These are phyloP conservation scores for Amauroascus verrucosus DNA, from an alignment of 2,329 filamentous ascomycete species.

Conservation along the genomic window DNA sequence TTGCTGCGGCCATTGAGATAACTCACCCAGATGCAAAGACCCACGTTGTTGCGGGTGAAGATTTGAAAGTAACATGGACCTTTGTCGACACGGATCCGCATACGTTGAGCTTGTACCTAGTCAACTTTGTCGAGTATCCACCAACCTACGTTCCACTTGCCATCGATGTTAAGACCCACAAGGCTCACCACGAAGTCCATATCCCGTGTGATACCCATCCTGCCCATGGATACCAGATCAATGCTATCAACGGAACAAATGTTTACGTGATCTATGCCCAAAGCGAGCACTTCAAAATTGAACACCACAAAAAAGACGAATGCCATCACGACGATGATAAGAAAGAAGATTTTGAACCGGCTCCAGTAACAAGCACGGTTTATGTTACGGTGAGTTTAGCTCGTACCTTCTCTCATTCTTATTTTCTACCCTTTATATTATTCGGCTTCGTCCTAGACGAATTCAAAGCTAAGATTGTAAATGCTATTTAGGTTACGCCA, in stretches of 20 bases:
- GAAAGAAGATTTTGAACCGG: not conserved
- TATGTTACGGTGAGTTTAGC: conserved; percentile 3
- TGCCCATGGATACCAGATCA: conserved; percentile 37
- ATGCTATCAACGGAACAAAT: conserved; percentile 40
- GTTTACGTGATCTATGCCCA: conserved; percentile 38
- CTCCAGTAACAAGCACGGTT: conserved; percentile 1
- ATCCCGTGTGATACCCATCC: conserved; percentile 32
- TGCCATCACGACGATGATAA: conserved; percentile 5
- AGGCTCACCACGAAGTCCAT: conserved; percentile 26
- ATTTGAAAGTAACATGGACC: conserved; percentile 29
- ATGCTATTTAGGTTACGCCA: not conserved
- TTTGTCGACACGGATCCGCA: conserved; percentile 35
- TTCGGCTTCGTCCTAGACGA: too few relatives aligned
- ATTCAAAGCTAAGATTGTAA: not conserved
- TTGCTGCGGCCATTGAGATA: conserved; percentile 21
- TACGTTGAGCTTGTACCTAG: conserved; percentile 34
- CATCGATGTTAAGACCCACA: conserved; percentile 27
- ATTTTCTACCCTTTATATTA: not conserved
- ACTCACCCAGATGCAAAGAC: conserved; percentile 27
- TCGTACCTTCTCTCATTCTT: not conserved
- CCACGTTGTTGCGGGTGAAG: conserved; percentile 30
- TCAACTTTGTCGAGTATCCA: conserved; percentile 40
- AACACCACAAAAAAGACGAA: not conserved
- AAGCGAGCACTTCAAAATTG: conserved; percentile 32
- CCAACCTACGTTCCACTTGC: conserved; percentile 33